Conservation (phyloP, 106 monocot genomes). For the Alisma plantagoaquatica region DNA sequence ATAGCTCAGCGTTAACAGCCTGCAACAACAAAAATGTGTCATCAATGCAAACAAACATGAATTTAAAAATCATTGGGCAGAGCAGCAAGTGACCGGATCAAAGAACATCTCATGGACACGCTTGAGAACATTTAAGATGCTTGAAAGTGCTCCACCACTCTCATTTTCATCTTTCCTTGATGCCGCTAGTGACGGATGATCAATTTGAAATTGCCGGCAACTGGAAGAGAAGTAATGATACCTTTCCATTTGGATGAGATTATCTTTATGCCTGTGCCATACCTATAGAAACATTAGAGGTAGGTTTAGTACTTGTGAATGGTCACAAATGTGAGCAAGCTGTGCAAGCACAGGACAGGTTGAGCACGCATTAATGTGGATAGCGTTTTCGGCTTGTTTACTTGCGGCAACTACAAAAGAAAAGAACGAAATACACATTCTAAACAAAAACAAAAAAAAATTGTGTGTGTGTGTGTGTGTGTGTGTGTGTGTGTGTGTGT, state of each 20-base stretch:
- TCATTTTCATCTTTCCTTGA: constrained; percentile 75
- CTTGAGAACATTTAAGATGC: constrained; percentile 55
- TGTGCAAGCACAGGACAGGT: not conserved
- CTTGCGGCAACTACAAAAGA: too few relatives aligned
- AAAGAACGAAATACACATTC: too few relatives aligned
- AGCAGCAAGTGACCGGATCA: constrained; percentile 37
- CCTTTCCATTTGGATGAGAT: constrained; percentile 89
- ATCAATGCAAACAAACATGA: not conserved
- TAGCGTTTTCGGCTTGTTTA: too few relatives aligned
- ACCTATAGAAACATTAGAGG: constrained; percentile 33
- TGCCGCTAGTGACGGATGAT: constrained; percentile 45
- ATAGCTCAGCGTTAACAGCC: constrained; percentile 26
- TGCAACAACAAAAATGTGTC: constrained; percentile 13
- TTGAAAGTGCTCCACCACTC: constrained; percentile 66
- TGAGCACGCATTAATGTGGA: too few relatives aligned
- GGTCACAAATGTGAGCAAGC: not conserved
- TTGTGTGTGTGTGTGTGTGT: too few relatives aligned
- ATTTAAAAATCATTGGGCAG: not conserved
- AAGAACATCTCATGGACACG: constrained; percentile 69
- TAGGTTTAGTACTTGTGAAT: not conserved
- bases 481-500: too few relatives aligned
- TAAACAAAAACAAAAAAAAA: too few relatives aligned
- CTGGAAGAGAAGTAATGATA: constrained; percentile 94
- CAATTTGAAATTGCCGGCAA: constrained; percentile 38
- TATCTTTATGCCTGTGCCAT: constrained; percentile 81